Evolutionary conservation across 768 basidiomycete species (phyloP), one percentile per base, ranked within the genome.

Genomic region (Royoungia palumana): DNA sequence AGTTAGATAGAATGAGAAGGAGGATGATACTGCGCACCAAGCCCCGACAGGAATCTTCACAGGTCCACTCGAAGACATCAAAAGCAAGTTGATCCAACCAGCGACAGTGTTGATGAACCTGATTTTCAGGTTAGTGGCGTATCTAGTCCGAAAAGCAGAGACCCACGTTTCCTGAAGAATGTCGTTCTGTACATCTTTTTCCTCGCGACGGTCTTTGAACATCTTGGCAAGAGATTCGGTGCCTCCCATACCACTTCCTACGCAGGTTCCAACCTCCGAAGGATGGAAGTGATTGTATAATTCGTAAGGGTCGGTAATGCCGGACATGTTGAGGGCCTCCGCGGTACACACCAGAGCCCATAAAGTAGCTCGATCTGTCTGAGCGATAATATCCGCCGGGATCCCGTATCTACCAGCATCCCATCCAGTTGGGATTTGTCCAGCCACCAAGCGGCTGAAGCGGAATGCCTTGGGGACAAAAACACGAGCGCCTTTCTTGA

Each of bases 31-130:
- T 3, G 67, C 83, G 61, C 65, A 92, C 91, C 96, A 99, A 51
- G 96, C 96, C 50, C 96, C 96, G 51, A 99, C 96, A 44, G 96
- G 96, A 60, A 98, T 96, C 76, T 99, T 99, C 68, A 99, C 89
- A 3, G 96, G 96, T 38, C 96, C 96, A 59, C 89, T 91, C 2
- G 96, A 95, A 0, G 96, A 99, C 70, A 99, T 72, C 4, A 99
- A 78, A 14, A 99, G 76, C 25, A 99, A 69, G 68, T 99, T 98
- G 62, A 98, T 79, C 96, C 96, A 99, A 39, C 95, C 95, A 49
- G 95, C 94, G 36, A 94, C 94, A 3, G 94, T 97, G 71, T 98
- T 99, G 76, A 99, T 99, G 79, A 98, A 99, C 27, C 92, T 94
- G 56, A 10, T 22, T 20, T 22, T 27, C 21, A 32, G 3, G 22